Percentiles rank a stretch among this genome's conserved stretches.
phyloP scores from a whole-genome alignment of 768 basidiomycete species.

The Gloeopeniophorella convolvens region DNA sequence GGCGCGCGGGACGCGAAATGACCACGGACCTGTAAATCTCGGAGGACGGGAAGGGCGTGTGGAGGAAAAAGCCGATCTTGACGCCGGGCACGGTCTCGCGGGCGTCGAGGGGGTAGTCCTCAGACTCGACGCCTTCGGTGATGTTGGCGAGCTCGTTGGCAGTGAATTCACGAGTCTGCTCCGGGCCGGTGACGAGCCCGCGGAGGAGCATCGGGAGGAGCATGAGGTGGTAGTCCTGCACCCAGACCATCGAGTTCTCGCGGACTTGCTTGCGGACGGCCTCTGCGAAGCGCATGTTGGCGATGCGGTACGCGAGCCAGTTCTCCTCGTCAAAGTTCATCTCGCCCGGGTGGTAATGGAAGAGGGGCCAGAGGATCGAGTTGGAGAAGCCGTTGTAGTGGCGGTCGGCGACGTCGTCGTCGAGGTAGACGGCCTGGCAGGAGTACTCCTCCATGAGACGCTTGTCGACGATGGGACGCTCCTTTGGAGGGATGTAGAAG shows the following conservation, averaged over 20 bases:
- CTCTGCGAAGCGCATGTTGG: conserved; percentile 92
- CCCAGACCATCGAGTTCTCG: conserved; percentile 96
- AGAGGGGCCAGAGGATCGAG: conserved; percentile 98
- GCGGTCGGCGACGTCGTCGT: conserved; percentile 96
- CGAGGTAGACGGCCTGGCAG: conserved; percentile 96
- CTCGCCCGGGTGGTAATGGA: conserved; percentile 99
- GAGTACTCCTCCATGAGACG: conserved; percentile 92
- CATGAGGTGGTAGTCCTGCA: conserved; percentile 98
- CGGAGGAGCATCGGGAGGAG: conserved; percentile 95
- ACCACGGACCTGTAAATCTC: conserved; percentile 91
- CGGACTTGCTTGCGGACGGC: conserved; percentile 72
- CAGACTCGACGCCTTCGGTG: conserved; percentile 61
- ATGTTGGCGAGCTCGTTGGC: conserved; percentile 59
- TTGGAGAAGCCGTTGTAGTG: conserved; percentile 99
- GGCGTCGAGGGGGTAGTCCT: conserved; percentile 34
- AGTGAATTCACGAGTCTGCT: conserved; percentile 49
- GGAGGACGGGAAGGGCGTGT: conserved; percentile 96
- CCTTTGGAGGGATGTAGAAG: conserved; percentile 88
- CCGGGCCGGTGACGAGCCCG: conserved; percentile 70
- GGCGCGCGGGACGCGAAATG: no score
- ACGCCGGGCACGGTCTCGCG: conserved; percentile 50
- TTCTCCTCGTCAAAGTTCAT: conserved; percentile 99
- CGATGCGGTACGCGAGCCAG: conserved; percentile 96
- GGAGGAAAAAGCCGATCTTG: conserved; percentile 98
- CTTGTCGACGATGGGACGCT: conserved; percentile 86